Conservation (phyloP, 352 stramenopile species). For the Globisporangium mamillatum region DNA sequence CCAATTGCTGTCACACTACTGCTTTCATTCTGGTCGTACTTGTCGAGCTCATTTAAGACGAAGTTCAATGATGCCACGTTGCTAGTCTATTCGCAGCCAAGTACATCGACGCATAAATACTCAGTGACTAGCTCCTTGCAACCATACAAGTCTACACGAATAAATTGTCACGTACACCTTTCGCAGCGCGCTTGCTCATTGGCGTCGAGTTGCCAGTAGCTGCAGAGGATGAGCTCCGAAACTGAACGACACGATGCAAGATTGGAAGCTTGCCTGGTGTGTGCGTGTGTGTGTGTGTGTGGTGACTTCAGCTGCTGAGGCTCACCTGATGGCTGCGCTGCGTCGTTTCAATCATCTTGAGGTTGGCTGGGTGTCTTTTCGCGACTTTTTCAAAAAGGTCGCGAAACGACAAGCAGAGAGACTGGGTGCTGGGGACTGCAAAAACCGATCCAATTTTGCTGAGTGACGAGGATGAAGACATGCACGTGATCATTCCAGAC, state of each 20-base stretch:
- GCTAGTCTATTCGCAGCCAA: constrained; percentile 7
- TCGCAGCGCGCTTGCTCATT: constrained; percentile 54
- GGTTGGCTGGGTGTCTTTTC: constrained; percentile 26
- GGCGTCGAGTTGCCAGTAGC: neutral
- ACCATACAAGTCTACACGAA: too few relatives aligned
- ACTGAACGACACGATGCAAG: neutral
- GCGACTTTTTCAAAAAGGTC: constrained; percentile 31
- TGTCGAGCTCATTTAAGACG: constrained; percentile 55
- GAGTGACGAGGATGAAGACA: neutral
- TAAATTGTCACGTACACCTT: constrained; percentile 31
- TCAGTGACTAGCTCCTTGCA: too few relatives aligned
- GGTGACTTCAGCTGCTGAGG: neutral
- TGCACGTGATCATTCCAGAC: neutral
- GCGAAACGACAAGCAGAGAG: too few relatives aligned
- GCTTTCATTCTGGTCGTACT: constrained; percentile 45
- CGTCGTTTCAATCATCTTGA: constrained; percentile 19
- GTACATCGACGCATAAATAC: too few relatives aligned
- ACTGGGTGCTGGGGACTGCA: too few relatives aligned
- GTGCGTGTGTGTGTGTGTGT: neutral
- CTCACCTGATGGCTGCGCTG: neutral
- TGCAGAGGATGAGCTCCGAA: neutral
- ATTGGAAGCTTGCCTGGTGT: neutral
- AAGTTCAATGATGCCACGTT: constrained; percentile 53
- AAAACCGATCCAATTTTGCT: neutral
- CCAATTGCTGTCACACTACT: neutral